Evolutionary conservation across 805 yeast genomes (phyloP), one percentile per base, ranked within the genome.

Genomic region (Wickerhamiella nectarea): DNA sequence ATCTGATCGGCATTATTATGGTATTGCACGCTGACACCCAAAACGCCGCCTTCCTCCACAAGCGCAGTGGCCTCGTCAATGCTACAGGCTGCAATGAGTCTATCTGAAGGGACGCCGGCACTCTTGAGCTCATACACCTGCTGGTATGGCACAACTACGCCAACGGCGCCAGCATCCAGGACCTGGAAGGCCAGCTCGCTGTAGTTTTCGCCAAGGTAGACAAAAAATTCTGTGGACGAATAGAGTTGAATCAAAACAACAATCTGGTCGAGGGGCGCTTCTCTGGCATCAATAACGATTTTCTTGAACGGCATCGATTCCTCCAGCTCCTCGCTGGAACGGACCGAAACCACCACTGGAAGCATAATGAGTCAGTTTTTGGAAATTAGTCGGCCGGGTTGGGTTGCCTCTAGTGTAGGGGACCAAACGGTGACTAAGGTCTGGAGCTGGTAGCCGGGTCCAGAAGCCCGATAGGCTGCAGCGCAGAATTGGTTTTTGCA

Each of bases 151-250:
- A 71, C 67, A 44, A 75, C 62, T 3, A 79, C 53, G 15, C 67
- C 64, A 20, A 61, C 55, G 11, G 77, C 72, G 37, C 91, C 91
- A 41, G 65, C 66, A 54, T 82, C 80, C 46, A 82, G 66, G 31
- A 80, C 56, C 7, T 65, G 70, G 33, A 77, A 63, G 15, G 67
- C 55, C 14, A 57, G 58, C 46, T 77, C 80, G 34, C 67, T 65
- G 21, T 63, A 58, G 28, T 45, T 40, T 21, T 65, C 59, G 6
- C 46, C 46, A 17, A 56, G 47, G 21, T 48, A 46, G 20, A 51
- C 49, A 37, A 58, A 15, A 29, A 58, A 48, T 21, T 61, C 60
- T 10, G 63, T 56, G 12, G 17, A 22, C 9, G 37, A 22, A 12
- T 41, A 24, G 14, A 29, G 25, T 20, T 31, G 18, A 9, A 39